Evolutionary conservation across 2,329 filamentous ascomycete species (phyloP).

Genomic region (Mycosphaerelloides madeirae): DNA sequence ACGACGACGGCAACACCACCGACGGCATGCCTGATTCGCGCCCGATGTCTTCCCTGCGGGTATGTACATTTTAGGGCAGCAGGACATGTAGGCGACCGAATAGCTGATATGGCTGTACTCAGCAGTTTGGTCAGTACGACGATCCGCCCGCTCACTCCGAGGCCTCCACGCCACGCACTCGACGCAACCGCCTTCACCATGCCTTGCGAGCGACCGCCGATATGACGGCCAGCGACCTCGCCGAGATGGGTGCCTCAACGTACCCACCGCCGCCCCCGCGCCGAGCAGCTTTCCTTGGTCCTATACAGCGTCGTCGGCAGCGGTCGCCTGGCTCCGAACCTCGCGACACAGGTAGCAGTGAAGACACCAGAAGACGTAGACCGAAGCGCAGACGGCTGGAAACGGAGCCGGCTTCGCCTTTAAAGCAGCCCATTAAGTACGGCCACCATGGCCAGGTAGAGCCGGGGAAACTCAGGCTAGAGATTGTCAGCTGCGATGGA

Average conservation of each 20-base stretch:
- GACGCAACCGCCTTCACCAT: slow-evolving; percentile 31
- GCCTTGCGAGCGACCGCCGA: slow-evolving; percentile 33
- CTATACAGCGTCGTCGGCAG: slow-evolving; percentile 18
- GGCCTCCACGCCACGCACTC: slow-evolving; percentile 26
- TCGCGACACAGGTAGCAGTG: slow-evolving; percentile 14
- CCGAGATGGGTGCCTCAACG: slow-evolving; percentile 15
- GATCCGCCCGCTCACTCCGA: slow-evolving; percentile 39
- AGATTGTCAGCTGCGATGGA: slow-evolving; percentile 84
- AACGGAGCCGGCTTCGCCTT: slow-evolving; percentile 19
- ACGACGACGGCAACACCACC: background rate
- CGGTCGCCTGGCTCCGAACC: slow-evolving; percentile 18
- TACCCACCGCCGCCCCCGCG: slow-evolving; percentile 4
- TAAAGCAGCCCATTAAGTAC: slow-evolving; percentile 59
- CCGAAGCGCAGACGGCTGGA: slow-evolving; percentile 39
- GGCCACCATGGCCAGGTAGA: slow-evolving; percentile 85
- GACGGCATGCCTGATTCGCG: slow-evolving; percentile 19
- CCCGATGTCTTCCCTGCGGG: slow-evolving; percentile 18
- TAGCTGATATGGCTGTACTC: slow-evolving; percentile 11
- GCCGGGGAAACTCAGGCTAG: slow-evolving; percentile 74
- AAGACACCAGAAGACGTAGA: slow-evolving; percentile 16
- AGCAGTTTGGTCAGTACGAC: slow-evolving; percentile 40
- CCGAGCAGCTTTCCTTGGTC: slow-evolving; percentile 10
- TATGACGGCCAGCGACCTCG: slow-evolving; percentile 24
- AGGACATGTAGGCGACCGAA: background rate
- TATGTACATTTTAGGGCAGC: slow-evolving; percentile 8